Evolutionary conservation across 495 filamentous ascomycete species (phyloP).

Genomic region (Delitschia confertaspora): DNA sequence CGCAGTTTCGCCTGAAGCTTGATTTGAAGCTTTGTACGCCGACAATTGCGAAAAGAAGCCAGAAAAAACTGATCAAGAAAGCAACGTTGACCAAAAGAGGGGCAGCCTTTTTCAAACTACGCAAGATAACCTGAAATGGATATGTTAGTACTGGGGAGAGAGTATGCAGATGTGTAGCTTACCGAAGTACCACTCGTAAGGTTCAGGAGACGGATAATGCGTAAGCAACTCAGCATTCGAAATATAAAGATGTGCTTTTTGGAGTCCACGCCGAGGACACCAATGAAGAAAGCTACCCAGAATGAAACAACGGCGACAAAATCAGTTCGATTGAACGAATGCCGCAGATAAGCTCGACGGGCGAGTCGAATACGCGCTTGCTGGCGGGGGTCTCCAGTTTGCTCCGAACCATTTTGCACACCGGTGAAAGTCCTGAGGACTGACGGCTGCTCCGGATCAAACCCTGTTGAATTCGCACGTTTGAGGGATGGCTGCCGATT

Average conservation of each 20-base stretch:
- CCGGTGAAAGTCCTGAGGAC: conserved; percentile 79
- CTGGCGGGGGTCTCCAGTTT: conserved; percentile 59
- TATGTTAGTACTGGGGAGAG: not conserved
- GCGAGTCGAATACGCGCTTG: conserved; percentile 78
- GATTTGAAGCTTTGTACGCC: conserved; percentile 98
- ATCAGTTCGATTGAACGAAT: conserved; percentile 91
- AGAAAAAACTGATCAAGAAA: conserved; percentile 96
- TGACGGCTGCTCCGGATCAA: conserved; percentile 50
- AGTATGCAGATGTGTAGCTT: conserved; percentile 24
- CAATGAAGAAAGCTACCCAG: conserved; percentile 78
- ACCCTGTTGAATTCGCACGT: conserved; percentile 29
- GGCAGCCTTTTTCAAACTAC: conserved; percentile 90
- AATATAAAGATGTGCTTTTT: conserved; percentile 75
- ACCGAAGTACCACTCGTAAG: conserved; percentile 87
- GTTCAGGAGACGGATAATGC: conserved; percentile 78
- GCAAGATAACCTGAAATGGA: conserved; percentile 63
- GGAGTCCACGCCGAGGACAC: conserved; percentile 56
- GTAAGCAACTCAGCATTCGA: conserved; percentile 88
- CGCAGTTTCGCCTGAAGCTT: conserved; percentile 76
- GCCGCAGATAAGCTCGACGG: conserved; percentile 83
- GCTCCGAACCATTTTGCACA: conserved; percentile 47
- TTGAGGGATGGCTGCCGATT: conserved; percentile 61
- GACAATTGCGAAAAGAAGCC: conserved; percentile 94
- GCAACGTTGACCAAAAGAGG: conserved; percentile 91
- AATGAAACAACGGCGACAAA: conserved; percentile 94